A percentile compares a stretch with the other conserved stretches of the same genome.
These are phyloP conservation scores for Calonectria montana DNA, from an alignment of 2,329 filamentous ascomycete species.

Conservation along the genomic window DNA sequence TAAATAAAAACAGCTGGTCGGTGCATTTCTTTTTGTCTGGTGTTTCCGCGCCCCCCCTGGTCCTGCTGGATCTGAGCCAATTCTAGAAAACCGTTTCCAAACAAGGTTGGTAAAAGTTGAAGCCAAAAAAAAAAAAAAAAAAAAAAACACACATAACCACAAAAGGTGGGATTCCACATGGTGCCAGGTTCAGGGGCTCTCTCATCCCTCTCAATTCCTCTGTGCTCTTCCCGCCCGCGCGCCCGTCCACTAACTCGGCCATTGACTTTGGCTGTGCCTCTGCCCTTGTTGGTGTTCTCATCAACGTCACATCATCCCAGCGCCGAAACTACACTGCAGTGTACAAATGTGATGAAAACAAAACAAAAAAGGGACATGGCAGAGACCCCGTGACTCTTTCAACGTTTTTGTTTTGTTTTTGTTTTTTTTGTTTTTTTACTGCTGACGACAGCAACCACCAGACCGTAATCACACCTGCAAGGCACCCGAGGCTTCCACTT, in stretches of 20 bases:
- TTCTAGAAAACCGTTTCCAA: constrained; percentile 14
- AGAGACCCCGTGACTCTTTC: background rate
- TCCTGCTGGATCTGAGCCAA: constrained; percentile 9
- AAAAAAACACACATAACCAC: too few species aligned
- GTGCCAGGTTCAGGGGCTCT: constrained; percentile 16
- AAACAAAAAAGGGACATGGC: background rate
- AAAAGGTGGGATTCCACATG: constrained; percentile 17
- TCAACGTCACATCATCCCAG: constrained; percentile 19
- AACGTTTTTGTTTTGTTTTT: background rate
- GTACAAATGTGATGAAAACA: background rate
- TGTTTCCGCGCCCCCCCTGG: background rate
- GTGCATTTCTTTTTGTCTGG: background rate
- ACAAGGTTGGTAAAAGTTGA: background rate
- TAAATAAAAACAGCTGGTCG: background rate
- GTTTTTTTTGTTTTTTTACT: background rate
- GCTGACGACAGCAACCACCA: constrained; percentile 19
- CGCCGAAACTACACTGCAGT: background rate
- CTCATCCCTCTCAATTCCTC: background rate
- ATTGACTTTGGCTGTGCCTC: constrained; percentile 8
- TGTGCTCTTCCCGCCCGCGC: background rate
- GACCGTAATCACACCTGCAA: constrained; percentile 24
- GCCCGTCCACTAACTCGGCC: background rate
- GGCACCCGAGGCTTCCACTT: constrained; percentile 26
- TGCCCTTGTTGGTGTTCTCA: background rate
- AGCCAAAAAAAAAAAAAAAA: background rate